Base-by-base conservation (phyloP, 1,284 basidiomycete genomes). In the Peniophora sp. region DNA sequence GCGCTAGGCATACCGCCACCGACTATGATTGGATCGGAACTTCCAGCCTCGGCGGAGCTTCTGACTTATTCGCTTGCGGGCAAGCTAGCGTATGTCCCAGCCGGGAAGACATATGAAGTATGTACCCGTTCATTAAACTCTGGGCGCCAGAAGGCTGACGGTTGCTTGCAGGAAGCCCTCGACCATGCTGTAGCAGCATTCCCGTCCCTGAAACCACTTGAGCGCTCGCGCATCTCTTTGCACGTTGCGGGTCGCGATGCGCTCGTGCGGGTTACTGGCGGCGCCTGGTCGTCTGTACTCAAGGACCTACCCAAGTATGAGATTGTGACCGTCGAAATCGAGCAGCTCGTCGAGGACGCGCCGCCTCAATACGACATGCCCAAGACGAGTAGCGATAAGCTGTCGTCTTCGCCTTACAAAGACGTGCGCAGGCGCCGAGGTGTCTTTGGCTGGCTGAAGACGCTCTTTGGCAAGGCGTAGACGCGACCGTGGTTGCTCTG, bases 61-160 rank as follows among this genome's bases (percentile, higher is more conserved):
- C 36, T 56, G 25, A 56, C 55, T 10, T 55, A 52, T 45, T 38
- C 38, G 0, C 51, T 49, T 16, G 47, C 50, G 45, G 43, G 45
- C 14, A 49, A 56, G 20, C 55, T 55, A 48, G 53, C 53, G 9
- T 56, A 56, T 25, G 55, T 50, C 12, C 55, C 55, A 3, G 53
- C 55, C 20, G 45, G 47, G 9, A 32, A 36, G 41, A 56, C 50
- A 6, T 56, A 50, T 41, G 53, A 56, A 1, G 55, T 56, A 19
- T 22, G 54, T 10, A 3, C 27, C 10, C 20, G 6, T 27, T 41
- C 12, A 2, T 20, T 2, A 22, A 9, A 9, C 20, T 23, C 12
- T 24, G 27, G 19, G n/a, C 23, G 44, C 17, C 44, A 10, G 9
- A 1, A n/a, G 14, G 25, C 36, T 36, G 16, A 32, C 36, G 12